phyloP scores from a whole-genome alignment of 1,284 basidiomycete species.

The Erythrobasidium hasegawianum region DNA sequence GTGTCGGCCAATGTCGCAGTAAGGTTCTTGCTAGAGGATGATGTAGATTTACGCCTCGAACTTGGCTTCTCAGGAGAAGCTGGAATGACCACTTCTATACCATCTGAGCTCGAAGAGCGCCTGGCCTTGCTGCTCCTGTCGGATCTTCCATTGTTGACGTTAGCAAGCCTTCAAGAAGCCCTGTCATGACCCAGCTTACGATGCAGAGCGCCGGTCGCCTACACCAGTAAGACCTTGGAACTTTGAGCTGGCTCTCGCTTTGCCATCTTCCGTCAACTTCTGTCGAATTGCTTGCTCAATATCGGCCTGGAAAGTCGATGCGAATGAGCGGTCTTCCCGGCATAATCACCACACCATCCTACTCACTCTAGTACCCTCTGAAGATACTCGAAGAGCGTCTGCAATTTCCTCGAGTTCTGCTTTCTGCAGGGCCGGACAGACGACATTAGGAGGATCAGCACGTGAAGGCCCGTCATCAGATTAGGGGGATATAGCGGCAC shows the following conservation, averaged over 20 bases:
- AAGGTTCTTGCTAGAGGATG: not conserved
- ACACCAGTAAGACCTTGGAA: not conserved
- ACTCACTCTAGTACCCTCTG: not conserved
- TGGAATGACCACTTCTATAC: not conserved
- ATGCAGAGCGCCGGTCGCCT: not conserved
- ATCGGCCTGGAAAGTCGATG: not conserved
- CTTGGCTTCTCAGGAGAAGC: not conserved
- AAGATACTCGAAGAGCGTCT: not conserved
- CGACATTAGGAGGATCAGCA: no score
- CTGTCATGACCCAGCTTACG: no score
- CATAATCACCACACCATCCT: no score
- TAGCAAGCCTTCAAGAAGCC: no score
- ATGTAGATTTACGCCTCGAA: not conserved
- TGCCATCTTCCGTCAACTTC: not conserved
- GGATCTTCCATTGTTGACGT: no score
- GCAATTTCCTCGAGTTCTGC: slow-evolving; percentile 3
- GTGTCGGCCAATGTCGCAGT: not conserved
- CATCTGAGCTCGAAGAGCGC: not conserved
- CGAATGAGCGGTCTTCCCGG: no score
- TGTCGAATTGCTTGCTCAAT: not conserved
- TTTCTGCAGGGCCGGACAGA: not conserved
- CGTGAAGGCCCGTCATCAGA: not conserved
- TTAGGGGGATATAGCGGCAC: not conserved
- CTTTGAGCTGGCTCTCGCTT: not conserved
- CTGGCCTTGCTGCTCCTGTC: no score